Evolutionary conservation across 495 filamentous ascomycete species (phyloP).

Genomic region (Xylaria grammica): DNA sequence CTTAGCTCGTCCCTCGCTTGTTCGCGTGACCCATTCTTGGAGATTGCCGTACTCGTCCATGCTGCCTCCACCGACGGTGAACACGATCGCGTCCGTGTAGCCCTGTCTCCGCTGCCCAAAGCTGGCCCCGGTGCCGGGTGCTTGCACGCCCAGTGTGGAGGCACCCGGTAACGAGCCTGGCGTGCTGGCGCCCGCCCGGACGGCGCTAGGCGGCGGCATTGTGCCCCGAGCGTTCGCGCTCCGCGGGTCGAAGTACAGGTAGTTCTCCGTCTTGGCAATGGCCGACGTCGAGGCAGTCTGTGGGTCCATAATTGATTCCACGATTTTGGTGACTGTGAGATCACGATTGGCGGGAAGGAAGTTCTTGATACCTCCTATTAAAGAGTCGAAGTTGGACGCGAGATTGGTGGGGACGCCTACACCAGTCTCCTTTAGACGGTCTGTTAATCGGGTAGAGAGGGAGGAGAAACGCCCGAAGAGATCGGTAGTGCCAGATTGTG

Average conservation of each 20-base stretch:
- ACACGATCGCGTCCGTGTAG: slow-evolving; percentile 94
- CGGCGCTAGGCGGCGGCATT: slow-evolving; percentile 76
- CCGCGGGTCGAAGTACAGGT: slow-evolving; percentile 97
- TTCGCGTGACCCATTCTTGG: slow-evolving; percentile 91
- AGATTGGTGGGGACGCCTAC: slow-evolving; percentile 59
- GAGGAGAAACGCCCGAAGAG: slow-evolving; percentile 89
- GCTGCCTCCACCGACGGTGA: slow-evolving; percentile 94
- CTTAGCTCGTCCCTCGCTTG: slow-evolving; percentile 60
- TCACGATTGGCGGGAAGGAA: slow-evolving; percentile 95
- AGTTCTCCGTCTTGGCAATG: slow-evolving; percentile 95
- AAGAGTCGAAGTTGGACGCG: slow-evolving; percentile 88
- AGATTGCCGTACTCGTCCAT: slow-evolving; percentile 99
- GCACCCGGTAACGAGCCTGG: slow-evolving; percentile 50
- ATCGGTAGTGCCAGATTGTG: slow-evolving; percentile 66
- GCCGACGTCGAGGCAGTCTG: slow-evolving; percentile 85
- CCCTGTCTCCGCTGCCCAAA: slow-evolving; percentile 94
- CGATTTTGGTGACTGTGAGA: slow-evolving; percentile 95
- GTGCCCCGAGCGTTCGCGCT: slow-evolving; percentile 90
- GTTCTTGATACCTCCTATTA: slow-evolving; percentile 98
- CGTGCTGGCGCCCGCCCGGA: slow-evolving; percentile 46
- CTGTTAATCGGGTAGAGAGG: slow-evolving; percentile 88
- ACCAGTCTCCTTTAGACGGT: slow-evolving; percentile 89
- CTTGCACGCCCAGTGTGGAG: slow-evolving; percentile 50
- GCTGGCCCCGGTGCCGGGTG: slow-evolving; percentile 75
- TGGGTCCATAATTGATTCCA: slow-evolving; percentile 98